Evolutionary conservation across 345 rosid genomes (phyloP).

Genomic region (Sisymbrium irio): DNA sequence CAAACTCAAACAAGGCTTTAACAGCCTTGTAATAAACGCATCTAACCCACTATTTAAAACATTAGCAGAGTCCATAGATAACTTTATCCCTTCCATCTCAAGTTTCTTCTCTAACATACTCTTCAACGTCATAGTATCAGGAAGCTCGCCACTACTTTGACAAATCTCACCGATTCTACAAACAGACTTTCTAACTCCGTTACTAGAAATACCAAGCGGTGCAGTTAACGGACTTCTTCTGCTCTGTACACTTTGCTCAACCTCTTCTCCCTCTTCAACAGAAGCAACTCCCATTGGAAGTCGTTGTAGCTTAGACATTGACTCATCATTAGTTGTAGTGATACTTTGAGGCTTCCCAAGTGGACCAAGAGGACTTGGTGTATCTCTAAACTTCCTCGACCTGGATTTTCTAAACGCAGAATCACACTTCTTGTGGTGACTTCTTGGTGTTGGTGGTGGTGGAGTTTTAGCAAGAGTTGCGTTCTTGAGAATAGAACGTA

Average conservation of each 20-base stretch:
- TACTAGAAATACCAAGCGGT: conserved; percentile 68
- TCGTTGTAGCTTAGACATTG: conserved; percentile 50
- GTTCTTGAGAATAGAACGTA: conserved; percentile 70
- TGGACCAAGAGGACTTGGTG: conserved; percentile 79
- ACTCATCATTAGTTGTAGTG: conserved; percentile 47
- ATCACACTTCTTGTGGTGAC: conserved; percentile 29
- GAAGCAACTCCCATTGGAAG: conserved; percentile 65
- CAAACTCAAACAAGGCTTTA: conserved; percentile 62
- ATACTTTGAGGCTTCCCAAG: conserved; percentile 78
- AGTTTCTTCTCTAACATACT: conserved; percentile 54
- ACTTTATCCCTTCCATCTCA: conserved; percentile 56
- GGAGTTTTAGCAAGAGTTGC: conserved; percentile 56
- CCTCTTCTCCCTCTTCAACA: conserved; percentile 96
- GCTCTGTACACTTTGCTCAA: conserved; percentile 84
- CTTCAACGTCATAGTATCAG: conserved; percentile 65
- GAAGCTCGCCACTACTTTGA: conserved; percentile 55
- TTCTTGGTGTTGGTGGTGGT: conserved; percentile 42
- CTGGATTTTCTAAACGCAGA: conserved; percentile 60
- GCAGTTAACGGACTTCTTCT: conserved; percentile 77
- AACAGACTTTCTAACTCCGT: conserved; percentile 45
- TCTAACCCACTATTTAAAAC: conserved; percentile 70
- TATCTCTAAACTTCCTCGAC: conserved; percentile 70
- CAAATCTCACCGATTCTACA: conserved; percentile 35
- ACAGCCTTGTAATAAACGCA: conserved; percentile 61
- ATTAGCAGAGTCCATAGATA: conserved; percentile 55